Conservation (phyloP, 768 basidiomycete genomes). For the Asterophora lycoperdoides region DNA sequence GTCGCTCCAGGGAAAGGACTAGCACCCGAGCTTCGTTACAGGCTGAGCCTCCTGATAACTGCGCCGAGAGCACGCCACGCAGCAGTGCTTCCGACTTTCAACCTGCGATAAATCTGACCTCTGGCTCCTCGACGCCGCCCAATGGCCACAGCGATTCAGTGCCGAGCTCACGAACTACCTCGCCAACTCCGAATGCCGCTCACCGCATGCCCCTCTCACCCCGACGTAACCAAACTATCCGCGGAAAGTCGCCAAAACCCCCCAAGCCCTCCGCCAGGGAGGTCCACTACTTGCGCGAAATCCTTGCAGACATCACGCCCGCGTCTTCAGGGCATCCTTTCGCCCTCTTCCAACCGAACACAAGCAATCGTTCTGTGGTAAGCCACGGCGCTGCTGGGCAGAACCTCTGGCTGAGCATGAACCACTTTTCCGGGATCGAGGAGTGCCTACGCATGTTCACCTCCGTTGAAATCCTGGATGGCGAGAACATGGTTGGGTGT, state of each 20-base stretch:
- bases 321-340: conserved; percentile 41
- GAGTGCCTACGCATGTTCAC: conserved; percentile 88
- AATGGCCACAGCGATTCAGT: conserved; percentile 1
- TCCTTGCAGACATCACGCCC: conserved; percentile 60
- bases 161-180: conserved; percentile 3
- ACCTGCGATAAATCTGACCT: conserved; percentile 6
- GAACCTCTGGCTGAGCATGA: conserved; percentile 43
- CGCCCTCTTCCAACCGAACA: conserved; percentile 32
- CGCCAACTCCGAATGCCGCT: conserved; percentile 15
- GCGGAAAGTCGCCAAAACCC: conserved; percentile 43
- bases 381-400: conserved; percentile 13
- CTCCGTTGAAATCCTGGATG: conserved; percentile 87
- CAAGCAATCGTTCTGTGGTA: conserved; percentile 12
- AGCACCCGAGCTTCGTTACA: conserved; percentile 6
- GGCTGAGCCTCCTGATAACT: conserved; percentile 6
- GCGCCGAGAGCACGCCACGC: conserved; percentile 2
- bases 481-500: conserved; percentile 94
- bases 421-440: conserved; percentile 57
- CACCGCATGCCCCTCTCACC: conserved; percentile 1
- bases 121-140: conserved; percentile 10
- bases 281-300: conserved; percentile 59
- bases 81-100: conserved; percentile 4
- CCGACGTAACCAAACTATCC: conserved; percentile 16
- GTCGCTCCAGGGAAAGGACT: conserved; percentile 28
- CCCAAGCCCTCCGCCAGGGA: conserved; percentile 57